Evolutionary conservation across 306 rosid genomes (phyloP).

Genomic region (Begonia loranthoides): DNA sequence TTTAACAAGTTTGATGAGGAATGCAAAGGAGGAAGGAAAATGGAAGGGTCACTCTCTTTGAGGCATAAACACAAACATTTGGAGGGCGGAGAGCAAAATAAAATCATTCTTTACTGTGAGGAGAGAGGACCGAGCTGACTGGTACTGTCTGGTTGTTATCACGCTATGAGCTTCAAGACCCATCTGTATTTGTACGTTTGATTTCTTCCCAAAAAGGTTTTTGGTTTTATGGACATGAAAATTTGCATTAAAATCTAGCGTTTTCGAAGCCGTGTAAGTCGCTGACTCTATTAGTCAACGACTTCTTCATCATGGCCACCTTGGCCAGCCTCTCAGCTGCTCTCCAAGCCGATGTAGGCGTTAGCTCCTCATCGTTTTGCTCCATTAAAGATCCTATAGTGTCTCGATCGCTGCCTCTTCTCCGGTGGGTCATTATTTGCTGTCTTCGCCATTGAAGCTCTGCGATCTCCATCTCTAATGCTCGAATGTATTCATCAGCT

Average conservation of each 20-base stretch:
- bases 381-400: conserved; percentile 16
- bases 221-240: not conserved
- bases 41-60: too few relatives aligned
- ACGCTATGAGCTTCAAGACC: not conserved
- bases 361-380: conserved; percentile 58
- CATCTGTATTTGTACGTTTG: too few relatives aligned
- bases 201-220: too few relatives aligned
- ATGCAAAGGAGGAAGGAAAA: too few relatives aligned
- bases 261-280: conserved; percentile 77
- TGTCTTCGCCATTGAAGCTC: conserved; percentile 49
- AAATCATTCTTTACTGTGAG: not conserved
- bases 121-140: not conserved
- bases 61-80: too few relatives aligned
- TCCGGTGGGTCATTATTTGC: conserved; percentile 21
- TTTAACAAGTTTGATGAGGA: too few relatives aligned
- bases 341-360: conserved; percentile 72
- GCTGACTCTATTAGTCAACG: conserved; percentile 43
- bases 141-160: not conserved
- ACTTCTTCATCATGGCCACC: conserved; percentile 52
- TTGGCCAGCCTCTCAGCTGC: conserved; percentile 77
- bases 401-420: conserved; percentile 18
- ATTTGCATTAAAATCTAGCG: conserved; percentile 40
- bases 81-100: too few relatives aligned
- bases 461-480: conserved; percentile 50
- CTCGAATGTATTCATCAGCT: conserved; percentile 24